These are phyloP conservation scores for Paspalum notatum DNA, from an alignment of 176 grass and related monocot species.

Conservation along the genomic window DNA sequence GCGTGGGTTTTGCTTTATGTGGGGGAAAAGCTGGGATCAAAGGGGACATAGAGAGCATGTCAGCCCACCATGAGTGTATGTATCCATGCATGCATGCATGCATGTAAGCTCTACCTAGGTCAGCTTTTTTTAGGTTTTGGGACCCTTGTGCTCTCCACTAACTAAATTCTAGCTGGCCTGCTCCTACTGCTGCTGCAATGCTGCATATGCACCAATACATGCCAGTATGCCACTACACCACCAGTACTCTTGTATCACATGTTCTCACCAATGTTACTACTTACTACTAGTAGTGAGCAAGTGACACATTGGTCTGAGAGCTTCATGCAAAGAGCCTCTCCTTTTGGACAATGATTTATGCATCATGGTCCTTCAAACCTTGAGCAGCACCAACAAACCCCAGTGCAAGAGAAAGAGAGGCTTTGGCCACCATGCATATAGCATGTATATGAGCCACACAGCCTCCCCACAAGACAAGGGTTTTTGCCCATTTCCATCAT, in stretches of 20 bases:
- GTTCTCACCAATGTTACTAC: constrained; percentile 7
- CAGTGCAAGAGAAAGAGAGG: constrained; percentile 1
- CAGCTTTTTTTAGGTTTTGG: constrained; percentile 29
- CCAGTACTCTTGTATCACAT: not conserved
- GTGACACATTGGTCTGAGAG: not conserved
- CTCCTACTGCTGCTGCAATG: not conserved
- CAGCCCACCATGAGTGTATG: constrained; percentile 42
- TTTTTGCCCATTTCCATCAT: constrained; percentile 35
- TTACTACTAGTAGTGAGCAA: not conserved
- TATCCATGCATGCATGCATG: constrained; percentile 2
- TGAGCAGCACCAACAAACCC: not conserved
- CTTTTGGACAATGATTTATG: constrained; percentile 76
- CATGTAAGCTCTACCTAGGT: constrained; percentile 34
- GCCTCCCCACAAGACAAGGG: constrained; percentile 20
- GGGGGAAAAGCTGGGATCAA: constrained; percentile 53
- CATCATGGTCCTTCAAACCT: constrained; percentile 58
- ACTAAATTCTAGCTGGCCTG: not conserved
- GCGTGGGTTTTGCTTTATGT: constrained; percentile 58
- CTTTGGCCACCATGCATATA: constrained; percentile 23
- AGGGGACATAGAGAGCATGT: constrained; percentile 63
- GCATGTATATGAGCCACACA: constrained; percentile 13
- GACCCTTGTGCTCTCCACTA: constrained; percentile 52
- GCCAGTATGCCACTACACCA: too few relatives aligned
- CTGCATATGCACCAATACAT: not conserved
- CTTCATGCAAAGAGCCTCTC: constrained; percentile 29